Evolutionary conservation across 2,329 filamentous ascomycete species (phyloP).

Genomic region (Microdochium nivale): DNA sequence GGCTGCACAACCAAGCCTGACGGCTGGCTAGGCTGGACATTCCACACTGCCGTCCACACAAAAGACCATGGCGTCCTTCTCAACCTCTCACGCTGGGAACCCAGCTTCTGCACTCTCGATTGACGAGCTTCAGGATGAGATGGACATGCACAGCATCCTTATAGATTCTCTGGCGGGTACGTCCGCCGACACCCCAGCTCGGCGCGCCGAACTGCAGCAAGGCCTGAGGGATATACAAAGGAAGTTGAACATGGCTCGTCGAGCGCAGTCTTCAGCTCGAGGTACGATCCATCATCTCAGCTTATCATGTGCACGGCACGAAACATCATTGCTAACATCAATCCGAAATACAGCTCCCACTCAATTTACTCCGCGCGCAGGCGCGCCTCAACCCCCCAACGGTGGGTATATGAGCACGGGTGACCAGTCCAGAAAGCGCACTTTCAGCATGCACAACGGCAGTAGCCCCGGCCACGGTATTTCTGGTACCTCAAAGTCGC

Average conservation of each 20-base stretch:
- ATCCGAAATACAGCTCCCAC: not conserved
- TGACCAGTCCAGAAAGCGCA: slow-evolving; percentile 15
- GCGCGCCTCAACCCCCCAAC: slow-evolving; percentile 1
- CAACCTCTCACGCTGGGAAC: not conserved
- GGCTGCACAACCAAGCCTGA: not conserved
- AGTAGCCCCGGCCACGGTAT: not conserved
- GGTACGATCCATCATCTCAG: slow-evolving; percentile 1
- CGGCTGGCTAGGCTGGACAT: not conserved
- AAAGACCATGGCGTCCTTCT: not conserved
- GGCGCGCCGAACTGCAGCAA: slow-evolving; percentile 7
- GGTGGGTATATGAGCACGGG: not conserved
- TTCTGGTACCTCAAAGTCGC: slow-evolving; percentile 19
- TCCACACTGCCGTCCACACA: not conserved
- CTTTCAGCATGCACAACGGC: slow-evolving; percentile 14
- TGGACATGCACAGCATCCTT: slow-evolving; percentile 32
- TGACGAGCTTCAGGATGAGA: slow-evolving; percentile 27
- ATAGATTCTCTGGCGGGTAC: slow-evolving; percentile 30
- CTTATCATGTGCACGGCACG: not conserved
- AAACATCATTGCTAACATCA: no score
- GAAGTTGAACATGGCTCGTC: slow-evolving; percentile 15
- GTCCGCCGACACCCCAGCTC: slow-evolving; percentile 7
- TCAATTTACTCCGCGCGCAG: not conserved
- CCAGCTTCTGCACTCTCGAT: slow-evolving; percentile 1
- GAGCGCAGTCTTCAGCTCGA: not conserved
- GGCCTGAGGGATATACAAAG: slow-evolving; percentile 24